Percentiles rank a stretch among this genome's conserved stretches.
Evolutionary conservation across 164 flowering plant genomes (phyloP).

Genomic region (Taxillus chinensis): DNA sequence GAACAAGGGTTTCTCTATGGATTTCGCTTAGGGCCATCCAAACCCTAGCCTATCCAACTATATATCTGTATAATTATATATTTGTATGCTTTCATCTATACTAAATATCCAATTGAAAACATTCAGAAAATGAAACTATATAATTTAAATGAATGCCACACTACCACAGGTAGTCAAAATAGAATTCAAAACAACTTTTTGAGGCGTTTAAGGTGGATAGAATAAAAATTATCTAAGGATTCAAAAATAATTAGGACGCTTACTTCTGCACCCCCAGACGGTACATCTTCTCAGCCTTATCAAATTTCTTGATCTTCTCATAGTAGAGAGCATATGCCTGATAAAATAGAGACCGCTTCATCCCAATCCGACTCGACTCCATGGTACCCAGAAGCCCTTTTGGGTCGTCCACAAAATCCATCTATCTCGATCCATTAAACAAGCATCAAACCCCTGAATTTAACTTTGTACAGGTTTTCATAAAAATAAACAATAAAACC

Average conservation of each 20-base stretch:
- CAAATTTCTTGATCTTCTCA: conserved; percentile 79
- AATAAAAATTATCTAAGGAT: no score
- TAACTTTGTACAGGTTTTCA: neutral
- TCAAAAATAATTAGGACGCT: conserved; percentile 11
- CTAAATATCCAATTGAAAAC: no score
- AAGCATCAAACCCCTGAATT: neutral
- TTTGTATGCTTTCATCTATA: no score
- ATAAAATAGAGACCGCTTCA: conserved; percentile 59
- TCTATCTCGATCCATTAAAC: conserved; percentile 25
- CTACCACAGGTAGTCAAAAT: no score
- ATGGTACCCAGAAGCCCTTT: conserved; percentile 42
- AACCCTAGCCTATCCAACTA: no score
- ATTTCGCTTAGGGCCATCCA: no score
- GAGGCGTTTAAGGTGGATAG: no score
- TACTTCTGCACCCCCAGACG: conserved; percentile 77
- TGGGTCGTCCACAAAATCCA: conserved; percentile 92
- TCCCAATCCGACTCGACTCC: conserved; percentile 66
- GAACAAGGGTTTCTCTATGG: no score
- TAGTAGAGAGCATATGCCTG: conserved; percentile 87
- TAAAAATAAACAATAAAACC: neutral
- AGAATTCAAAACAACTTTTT: no score
- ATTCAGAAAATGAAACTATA: no score
- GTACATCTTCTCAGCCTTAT: conserved; percentile 80
- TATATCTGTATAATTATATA: no score
- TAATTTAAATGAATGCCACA: no score